phyloP scores from a whole-genome alignment of 2,329 filamentous ascomycete genomes.

The Fusarium burgessii region DNA sequence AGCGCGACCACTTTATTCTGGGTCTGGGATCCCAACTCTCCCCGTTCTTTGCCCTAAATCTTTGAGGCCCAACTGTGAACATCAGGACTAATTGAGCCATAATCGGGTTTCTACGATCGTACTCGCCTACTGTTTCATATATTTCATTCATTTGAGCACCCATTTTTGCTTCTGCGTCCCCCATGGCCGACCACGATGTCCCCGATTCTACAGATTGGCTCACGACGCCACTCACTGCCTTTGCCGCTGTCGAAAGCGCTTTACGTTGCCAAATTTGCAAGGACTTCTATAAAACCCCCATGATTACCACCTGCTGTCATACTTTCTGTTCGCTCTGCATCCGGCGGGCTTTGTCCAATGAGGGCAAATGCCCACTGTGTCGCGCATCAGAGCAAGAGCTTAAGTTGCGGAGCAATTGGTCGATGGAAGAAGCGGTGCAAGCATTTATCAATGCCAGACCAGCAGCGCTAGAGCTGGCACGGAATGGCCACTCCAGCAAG shows the following conservation, averaged over 20 bases:
- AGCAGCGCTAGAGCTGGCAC: conserved; percentile 73
- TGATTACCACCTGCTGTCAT: conserved; percentile 94
- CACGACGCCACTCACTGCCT: conserved; percentile 72
- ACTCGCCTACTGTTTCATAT: not conserved
- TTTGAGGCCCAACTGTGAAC: not conserved
- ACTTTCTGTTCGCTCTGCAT: conserved; percentile 98
- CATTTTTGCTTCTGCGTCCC: not conserved
- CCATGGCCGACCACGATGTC: conserved; percentile 58
- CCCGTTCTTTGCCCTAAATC: not conserved
- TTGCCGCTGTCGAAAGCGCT: conserved; percentile 81
- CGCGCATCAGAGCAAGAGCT: conserved; percentile 83
- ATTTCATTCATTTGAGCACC: not conserved
- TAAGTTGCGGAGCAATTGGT: conserved; percentile 86
- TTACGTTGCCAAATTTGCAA: conserved; percentile 98
- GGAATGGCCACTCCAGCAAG: conserved; percentile 39
- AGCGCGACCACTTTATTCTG: conserved; percentile 38
- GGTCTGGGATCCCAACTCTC: not conserved
- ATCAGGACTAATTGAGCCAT: not conserved
- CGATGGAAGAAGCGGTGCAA: conserved; percentile 85
- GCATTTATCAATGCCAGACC: conserved; percentile 77
- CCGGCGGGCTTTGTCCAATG: conserved; percentile 81
- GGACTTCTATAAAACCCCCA: conserved; percentile 93
- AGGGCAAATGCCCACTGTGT: conserved; percentile 91
- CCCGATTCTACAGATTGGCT: conserved; percentile 90
- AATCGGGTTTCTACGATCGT: not conserved